Evolutionary conservation across 495 filamentous ascomycete species (phyloP).

Genomic region (Platismatia glauca): DNA sequence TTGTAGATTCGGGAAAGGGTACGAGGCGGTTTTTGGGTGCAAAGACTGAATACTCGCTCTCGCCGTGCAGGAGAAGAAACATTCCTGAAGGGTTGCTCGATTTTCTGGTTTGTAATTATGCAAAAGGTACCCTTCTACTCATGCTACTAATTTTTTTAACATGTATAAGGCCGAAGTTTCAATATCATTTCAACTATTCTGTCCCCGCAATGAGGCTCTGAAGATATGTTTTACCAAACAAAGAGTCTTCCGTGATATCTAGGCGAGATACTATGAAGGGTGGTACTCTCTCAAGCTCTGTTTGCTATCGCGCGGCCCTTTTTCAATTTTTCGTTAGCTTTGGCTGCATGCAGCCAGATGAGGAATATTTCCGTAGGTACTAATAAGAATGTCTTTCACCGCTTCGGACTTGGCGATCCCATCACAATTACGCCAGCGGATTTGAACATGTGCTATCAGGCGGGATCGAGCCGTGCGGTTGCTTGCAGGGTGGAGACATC

Average conservation of each 20-base stretch:
- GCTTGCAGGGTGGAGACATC: background rate
- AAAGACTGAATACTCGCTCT: no score
- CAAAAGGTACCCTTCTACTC: no score
- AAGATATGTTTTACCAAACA: no score
- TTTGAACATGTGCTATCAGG: background rate
- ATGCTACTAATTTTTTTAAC: no score
- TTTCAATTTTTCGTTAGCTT: background rate
- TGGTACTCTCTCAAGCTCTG: background rate
- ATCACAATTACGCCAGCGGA: background rate
- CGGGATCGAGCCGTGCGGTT: constrained; percentile 5
- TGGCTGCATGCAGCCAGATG: background rate
- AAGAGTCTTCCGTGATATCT: no score
- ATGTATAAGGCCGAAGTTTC: background rate
- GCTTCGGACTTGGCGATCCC: background rate
- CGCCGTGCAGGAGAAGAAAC: no score
- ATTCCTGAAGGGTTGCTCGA: no score
- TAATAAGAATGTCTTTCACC: background rate
- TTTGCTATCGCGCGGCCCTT: background rate
- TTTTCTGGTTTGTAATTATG: no score
- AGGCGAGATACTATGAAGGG: no score
- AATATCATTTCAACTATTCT: background rate
- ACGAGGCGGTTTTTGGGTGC: no score
- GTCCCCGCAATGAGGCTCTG: no score
- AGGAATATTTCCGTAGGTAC: background rate
- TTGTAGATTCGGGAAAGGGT: no score